Evolutionary conservation across 371 early-diverging fungal species (phyloP).

Genomic region (Mucor indicus): DNA sequence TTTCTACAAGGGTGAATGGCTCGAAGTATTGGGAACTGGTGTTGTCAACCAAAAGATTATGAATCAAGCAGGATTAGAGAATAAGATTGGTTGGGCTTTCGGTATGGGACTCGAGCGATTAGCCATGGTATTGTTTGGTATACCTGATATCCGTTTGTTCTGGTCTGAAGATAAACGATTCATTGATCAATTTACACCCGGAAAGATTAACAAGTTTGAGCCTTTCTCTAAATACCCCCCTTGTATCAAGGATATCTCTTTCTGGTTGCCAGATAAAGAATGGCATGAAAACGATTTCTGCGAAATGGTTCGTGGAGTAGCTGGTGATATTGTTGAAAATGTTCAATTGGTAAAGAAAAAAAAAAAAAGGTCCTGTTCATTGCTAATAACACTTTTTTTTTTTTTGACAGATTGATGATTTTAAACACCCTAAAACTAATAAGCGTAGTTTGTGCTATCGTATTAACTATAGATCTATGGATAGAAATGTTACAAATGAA

Average conservation of each 20-base stretch:
- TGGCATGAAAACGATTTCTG: conserved; percentile 94
- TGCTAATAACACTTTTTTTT: not conserved
- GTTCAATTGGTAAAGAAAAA: conserved; percentile 67
- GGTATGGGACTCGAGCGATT: conserved; percentile 96
- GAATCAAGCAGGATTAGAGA: conserved; percentile 60
- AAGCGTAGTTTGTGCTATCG: conserved; percentile 85
- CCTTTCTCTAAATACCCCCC: conserved; percentile 83
- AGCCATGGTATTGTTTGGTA: conserved; percentile 93
- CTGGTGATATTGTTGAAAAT: conserved; percentile 90
- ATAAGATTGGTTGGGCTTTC: conserved; percentile 95
- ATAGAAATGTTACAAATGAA: conserved; percentile 89
- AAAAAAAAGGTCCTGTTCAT: not conserved
- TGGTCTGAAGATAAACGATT: conserved; percentile 94
- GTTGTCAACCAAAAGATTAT: conserved; percentile 85
- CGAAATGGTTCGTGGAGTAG: conserved; percentile 89
- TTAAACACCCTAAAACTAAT: conserved; percentile 82
- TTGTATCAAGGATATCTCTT: conserved; percentile 93
- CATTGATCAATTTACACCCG: conserved; percentile 77
- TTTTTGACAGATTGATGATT: conserved; percentile 75
- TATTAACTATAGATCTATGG: conserved; percentile 92
- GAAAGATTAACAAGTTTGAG: conserved; percentile 66
- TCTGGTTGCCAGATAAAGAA: conserved; percentile 70
- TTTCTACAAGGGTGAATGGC: conserved; percentile 89
- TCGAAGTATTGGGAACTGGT: conserved; percentile 95
- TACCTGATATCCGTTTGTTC: conserved; percentile 96